Evolutionary conservation across 257 asterid genomes (phyloP), one percentile per base, ranked within the genome.

Genomic region (Cynanchum wilfordii): DNA sequence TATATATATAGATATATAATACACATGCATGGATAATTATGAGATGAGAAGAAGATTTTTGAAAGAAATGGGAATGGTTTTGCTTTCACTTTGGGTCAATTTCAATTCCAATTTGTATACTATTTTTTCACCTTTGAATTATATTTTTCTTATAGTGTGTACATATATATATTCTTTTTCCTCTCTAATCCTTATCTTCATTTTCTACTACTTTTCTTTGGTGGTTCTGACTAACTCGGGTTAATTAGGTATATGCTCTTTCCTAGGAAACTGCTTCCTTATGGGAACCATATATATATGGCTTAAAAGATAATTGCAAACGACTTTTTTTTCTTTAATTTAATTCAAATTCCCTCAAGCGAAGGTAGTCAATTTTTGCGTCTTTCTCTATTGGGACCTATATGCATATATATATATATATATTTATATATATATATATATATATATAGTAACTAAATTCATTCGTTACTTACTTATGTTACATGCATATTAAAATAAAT

Each of bases 251-350:
- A 1, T 63, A 72, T 85, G 88, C 73, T 80, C 73, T 76, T 52
- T 78, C 82, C 79, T 68, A 73, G 87, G 87, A 75, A 58, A 69
- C 88, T 82, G 86, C 82, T 73, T 78, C 84, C 75, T 3, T 51
- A 8, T 33, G 69, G 69, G 67, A 62, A 30, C 67, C 67, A 30
- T 50, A 16, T 50, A 16, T 50, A 45, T 45, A 49, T 49, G 20
- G 52, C 52, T 50, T 13, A 17, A 15, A 50, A 50, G 20, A 50
- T 50, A 50, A 13, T 50, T 2, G 5, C 6, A 16, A 15, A 50
- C 19, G 55, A 50, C 20, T 50, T 50, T 3, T 13, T 50, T 13
- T 50, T 10, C 16, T 50, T 22, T 19, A 52, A 19, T 52, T 20
- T 17, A n/a, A 57, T 57, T 3, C 7, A 57, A 10, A 42, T 42